Evolutionary conservation across 164 flowering plant genomes (phyloP).

Genomic region (Warburgia ugandensis): DNA sequence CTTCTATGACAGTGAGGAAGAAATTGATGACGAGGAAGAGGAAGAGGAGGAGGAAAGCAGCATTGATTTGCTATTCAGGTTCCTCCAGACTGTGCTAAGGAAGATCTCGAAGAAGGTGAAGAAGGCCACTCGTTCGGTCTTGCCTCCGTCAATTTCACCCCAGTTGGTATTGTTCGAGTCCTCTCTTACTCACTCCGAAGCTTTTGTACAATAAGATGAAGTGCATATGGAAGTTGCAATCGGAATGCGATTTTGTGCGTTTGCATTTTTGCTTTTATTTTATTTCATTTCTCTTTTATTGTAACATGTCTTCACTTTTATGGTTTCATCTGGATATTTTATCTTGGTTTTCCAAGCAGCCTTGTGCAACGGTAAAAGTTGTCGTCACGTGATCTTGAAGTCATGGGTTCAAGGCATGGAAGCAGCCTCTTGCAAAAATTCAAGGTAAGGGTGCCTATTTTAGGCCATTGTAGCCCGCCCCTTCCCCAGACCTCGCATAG

Average conservation of each 20-base stretch:
- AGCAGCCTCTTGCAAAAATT: too few relatives aligned
- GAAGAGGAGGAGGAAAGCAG: conserved; percentile 48
- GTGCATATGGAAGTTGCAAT: not conserved
- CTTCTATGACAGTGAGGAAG: conserved; percentile 30
- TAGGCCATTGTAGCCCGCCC: too few relatives aligned
- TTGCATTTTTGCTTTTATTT: too few relatives aligned
- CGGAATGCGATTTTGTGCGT: not conserved
- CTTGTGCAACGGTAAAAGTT: too few relatives aligned
- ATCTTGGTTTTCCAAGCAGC: too few relatives aligned
- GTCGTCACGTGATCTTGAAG: too few relatives aligned
- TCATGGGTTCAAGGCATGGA: too few relatives aligned
- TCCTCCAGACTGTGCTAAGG: conserved; percentile 47
- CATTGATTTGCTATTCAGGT: conserved; percentile 44
- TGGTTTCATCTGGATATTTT: not conserved
- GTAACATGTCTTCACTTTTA: too few relatives aligned
- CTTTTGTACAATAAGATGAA: not conserved
- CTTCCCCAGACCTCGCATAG: too few relatives aligned
- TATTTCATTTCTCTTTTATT: too few relatives aligned
- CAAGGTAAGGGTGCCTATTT: too few relatives aligned
- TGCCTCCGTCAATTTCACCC: conserved; percentile 40
- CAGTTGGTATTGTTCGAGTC: conserved; percentile 28
- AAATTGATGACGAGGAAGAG: conserved; percentile 29
- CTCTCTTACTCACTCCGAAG: not conserved
- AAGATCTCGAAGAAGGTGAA: conserved; percentile 46
- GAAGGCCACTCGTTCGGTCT: conserved; percentile 47